Evolutionary conservation across 345 rosid species (phyloP).

Genomic region (Excoecaria cochinchinensis): DNA sequence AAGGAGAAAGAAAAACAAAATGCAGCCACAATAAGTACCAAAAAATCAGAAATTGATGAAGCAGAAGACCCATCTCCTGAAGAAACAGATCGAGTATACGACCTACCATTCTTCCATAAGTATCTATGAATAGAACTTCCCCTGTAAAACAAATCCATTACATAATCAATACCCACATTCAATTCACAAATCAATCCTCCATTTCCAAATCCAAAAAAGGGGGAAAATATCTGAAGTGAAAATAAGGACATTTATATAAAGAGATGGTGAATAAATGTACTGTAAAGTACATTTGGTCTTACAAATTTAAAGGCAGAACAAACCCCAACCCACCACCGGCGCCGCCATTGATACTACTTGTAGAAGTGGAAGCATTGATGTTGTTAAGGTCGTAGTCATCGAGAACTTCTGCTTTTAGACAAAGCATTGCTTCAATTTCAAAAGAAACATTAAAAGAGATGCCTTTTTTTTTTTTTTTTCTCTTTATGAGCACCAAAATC

Average conservation of each 20-base stretch:
- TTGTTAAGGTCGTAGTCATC: constrained; percentile 16
- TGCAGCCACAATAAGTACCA: constrained; percentile 16
- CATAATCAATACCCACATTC: background rate
- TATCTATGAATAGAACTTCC: constrained; percentile 29
- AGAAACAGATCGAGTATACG: constrained; percentile 24
- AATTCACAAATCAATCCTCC: background rate
- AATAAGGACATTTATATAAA: background rate
- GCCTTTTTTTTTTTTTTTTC: background rate
- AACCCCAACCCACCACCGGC: constrained; percentile 15
- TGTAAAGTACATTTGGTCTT: background rate
- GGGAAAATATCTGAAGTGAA: background rate
- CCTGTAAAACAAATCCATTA: constrained; percentile 9
- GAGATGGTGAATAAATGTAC: background rate
- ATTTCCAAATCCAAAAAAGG: background rate
- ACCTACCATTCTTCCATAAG: constrained; percentile 19
- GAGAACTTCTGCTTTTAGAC: constrained; percentile 30
- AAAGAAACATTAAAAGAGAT: background rate
- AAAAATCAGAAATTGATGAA: constrained; percentile 20
- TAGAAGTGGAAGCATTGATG: background rate
- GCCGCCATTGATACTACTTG: background rate
- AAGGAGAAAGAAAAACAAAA: background rate
- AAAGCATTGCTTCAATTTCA: constrained; percentile 20
- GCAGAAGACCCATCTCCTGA: constrained; percentile 25
- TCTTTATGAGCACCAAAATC: background rate
- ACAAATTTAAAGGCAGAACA: constrained; percentile 31